Conservation (phyloP, 148 eudicot genomes). For the Cornus florida region DNA sequence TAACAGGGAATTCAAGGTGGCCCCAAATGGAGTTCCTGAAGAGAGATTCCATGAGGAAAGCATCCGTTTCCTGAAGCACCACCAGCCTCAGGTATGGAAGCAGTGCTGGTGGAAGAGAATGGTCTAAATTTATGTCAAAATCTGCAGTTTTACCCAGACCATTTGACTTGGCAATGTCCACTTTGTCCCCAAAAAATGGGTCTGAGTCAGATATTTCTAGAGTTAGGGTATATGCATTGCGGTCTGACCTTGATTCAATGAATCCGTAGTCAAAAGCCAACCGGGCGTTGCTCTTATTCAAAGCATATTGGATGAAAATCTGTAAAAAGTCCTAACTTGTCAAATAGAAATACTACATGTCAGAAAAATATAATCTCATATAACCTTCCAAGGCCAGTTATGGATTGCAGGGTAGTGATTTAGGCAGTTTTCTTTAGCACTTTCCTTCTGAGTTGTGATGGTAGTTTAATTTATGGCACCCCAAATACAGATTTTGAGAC, state of each 20-base stretch:
- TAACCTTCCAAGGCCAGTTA: background rate
- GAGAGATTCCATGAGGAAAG: conserved; percentile 80
- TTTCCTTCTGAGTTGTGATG: too few relatives aligned
- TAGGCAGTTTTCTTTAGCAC: background rate
- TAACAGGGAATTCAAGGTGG: conserved; percentile 76
- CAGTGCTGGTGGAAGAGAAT: conserved; percentile 66
- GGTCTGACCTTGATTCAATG: conserved; percentile 59
- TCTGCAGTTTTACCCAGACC: conserved; percentile 74
- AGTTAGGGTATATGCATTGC: conserved; percentile 76
- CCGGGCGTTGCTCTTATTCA: conserved; percentile 86
- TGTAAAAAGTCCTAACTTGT: conserved; percentile 19
- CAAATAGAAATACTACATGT: background rate
- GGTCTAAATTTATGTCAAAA: conserved; percentile 73
- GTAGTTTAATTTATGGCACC: too few relatives aligned
- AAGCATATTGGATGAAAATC: conserved; percentile 85
- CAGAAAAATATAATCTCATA: background rate
- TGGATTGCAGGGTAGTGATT: background rate
- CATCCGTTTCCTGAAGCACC: conserved; percentile 82
- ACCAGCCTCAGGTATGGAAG: conserved; percentile 80
- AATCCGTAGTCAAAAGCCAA: conserved; percentile 94
- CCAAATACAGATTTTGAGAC: background rate
- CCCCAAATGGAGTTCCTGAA: conserved; percentile 82
- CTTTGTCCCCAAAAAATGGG: conserved; percentile 77
- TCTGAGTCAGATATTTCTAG: conserved; percentile 85
- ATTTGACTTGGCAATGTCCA: conserved; percentile 84